Base-by-base conservation (phyloP, 345 rosid species). In the Camelina hispida region DNA sequence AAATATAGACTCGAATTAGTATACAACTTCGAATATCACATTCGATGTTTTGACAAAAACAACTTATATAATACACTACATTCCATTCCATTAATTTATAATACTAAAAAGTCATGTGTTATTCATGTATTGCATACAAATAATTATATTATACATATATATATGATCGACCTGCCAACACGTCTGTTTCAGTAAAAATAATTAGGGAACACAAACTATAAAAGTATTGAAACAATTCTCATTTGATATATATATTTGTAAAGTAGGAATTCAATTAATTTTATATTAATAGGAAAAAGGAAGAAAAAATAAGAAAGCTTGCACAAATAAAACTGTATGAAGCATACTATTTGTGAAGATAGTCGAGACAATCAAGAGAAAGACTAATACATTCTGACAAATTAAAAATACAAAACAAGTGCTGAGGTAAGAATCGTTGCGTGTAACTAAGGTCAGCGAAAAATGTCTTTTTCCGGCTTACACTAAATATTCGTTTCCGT, bases 261-360 rank as follows among this genome's bases (percentile, higher is more conserved):
- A 58, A 13, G 25, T 51, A 60, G 2, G 17, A 35, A 7, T 13
- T n/a, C 11, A 18, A 10, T 22, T 38, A 10, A 3, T 40, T 40
- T 68, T 5, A 16, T 54, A 55, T 55, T 6, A 12, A 18, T 37
- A 16, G 0, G 9, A 37, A 17, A 37, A n/a, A 0, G 17, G 30
- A n/a, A 2, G 46, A 28, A 17, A 68, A 28, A 25, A 50, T 35
- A 53, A 35, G n/a, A 38, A 72, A 53, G 43, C 52, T 30, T 42
- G 9, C 35, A 62, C 42, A 62, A 18, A 51, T 38, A 50, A 50
- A 38, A 72, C 11, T 51, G 4, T 23, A 50, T 34, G 57, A 37
- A 60, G 68, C n/a, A 53, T 71, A 47, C 22, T 35, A 7, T 60
- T 60, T 71, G 75, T 47, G 59, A 52, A 35, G 47, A 58, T 32